These are phyloP conservation scores for Verticillium albo-atrum DNA, from an alignment of 2,329 filamentous ascomycete species.

Conservation along the genomic window DNA sequence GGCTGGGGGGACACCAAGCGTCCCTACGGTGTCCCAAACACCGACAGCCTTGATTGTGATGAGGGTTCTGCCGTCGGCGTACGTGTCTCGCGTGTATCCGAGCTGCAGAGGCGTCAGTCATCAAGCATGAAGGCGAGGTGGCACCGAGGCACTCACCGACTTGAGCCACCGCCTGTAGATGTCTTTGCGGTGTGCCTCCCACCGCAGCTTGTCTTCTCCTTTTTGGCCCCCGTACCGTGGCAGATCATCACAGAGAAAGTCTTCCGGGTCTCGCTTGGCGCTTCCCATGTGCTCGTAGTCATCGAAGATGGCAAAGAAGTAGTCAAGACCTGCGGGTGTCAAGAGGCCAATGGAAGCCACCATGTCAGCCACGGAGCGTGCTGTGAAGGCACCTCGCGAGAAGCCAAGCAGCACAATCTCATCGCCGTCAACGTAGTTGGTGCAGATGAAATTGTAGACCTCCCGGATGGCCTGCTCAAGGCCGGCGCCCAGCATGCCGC, in stretches of 20 bases:
- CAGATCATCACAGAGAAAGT: slow-evolving; percentile 19
- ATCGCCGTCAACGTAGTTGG: slow-evolving; percentile 27
- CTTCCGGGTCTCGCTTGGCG: slow-evolving; percentile 8
- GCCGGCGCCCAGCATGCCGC: slow-evolving; percentile 19
- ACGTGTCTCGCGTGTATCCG: slow-evolving; percentile 29
- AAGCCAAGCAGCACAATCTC: slow-evolving; percentile 30
- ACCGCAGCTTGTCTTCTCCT: slow-evolving; percentile 22
- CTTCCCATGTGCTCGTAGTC: slow-evolving; percentile 19
- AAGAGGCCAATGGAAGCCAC: slow-evolving; percentile 12
- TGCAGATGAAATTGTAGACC: slow-evolving; percentile 28
- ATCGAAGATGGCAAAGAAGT: slow-evolving; percentile 9
- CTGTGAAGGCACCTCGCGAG: slow-evolving; percentile 30
- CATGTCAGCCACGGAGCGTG: slow-evolving; percentile 25
- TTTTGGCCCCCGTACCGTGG: slow-evolving; percentile 16
- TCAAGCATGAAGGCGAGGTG: background rate
- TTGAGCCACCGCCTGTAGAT: slow-evolving; percentile 32
- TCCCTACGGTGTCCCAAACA: slow-evolving; percentile 48
- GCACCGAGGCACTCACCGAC: slow-evolving; percentile 16
- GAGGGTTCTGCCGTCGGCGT: slow-evolving; percentile 21
- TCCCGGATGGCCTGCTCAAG: slow-evolving; percentile 24
- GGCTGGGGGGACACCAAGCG: slow-evolving; percentile 30
- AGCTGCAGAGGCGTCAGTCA: slow-evolving; percentile 13
- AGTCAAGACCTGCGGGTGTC: slow-evolving; percentile 9
- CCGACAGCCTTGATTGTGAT: slow-evolving; percentile 42
- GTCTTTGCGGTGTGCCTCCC: slow-evolving; percentile 26